Evolutionary conservation across 371 early-diverging fungal species (phyloP).

Genomic region (Apophysomyces elegans): DNA sequence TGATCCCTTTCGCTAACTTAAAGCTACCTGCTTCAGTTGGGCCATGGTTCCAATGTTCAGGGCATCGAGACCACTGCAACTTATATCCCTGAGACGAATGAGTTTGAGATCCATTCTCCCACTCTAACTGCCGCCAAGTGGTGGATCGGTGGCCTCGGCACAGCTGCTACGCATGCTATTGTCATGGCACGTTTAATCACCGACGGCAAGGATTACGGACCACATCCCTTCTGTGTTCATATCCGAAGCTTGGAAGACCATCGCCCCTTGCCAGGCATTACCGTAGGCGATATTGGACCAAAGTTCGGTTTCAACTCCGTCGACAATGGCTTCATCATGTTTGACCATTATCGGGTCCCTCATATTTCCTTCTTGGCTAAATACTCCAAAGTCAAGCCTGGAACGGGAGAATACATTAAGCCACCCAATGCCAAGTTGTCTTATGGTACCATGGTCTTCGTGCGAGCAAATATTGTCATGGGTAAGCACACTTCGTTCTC

Average conservation of each 20-base stretch:
- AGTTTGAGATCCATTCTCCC: constrained; percentile 81
- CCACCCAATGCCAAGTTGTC: constrained; percentile 80
- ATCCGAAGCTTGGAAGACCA: constrained; percentile 72
- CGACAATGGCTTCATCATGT: constrained; percentile 86
- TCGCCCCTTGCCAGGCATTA: constrained; percentile 66
- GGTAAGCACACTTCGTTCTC: constrained; percentile 26
- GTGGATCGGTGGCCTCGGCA: constrained; percentile 92
- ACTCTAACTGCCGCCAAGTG: constrained; percentile 77
- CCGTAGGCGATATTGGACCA: constrained; percentile 82
- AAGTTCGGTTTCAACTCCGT: constrained; percentile 81
- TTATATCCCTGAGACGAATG: constrained; percentile 68
- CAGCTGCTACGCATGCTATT: constrained; percentile 78
- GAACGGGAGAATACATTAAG: constrained; percentile 71
- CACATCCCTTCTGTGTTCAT: constrained; percentile 79
- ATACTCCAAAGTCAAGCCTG: constrained; percentile 66
- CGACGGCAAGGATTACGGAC: constrained; percentile 72
- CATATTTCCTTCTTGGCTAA: constrained; percentile 75
- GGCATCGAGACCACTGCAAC: constrained; percentile 90
- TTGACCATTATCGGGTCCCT: constrained; percentile 74
- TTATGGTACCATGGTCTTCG: constrained; percentile 84
- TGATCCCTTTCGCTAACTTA: background rate
- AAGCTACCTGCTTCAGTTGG: constrained; percentile 43
- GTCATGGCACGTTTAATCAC: constrained; percentile 81
- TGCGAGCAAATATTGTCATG: constrained; percentile 67
- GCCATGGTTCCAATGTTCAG: constrained; percentile 81